phyloP scores from a whole-genome alignment of 2,329 filamentous ascomycete species.

The Didymella pomorum region DNA sequence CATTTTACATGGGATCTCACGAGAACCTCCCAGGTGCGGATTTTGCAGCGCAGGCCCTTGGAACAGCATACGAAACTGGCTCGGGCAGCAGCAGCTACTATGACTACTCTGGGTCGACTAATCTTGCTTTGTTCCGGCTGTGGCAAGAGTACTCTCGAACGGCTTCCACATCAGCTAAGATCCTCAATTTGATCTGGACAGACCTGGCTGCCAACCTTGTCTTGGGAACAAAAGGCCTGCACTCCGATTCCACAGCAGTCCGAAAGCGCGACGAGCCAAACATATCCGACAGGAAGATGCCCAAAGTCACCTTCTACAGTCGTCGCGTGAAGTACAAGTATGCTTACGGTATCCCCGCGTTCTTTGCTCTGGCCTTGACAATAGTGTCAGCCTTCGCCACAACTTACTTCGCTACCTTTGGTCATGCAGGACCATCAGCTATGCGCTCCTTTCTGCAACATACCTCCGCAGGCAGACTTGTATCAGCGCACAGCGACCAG shows the following conservation, averaged over 20 bases:
- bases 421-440: neutral
- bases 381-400: neutral
- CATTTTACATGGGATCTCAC: neutral
- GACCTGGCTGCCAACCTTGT: conserved; percentile 56
- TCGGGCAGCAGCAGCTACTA: no score
- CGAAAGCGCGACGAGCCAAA: conserved; percentile 19
- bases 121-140: conserved; percentile 52
- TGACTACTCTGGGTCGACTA: conserved; percentile 50
- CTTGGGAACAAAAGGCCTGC: conserved; percentile 48
- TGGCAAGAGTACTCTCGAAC: conserved; percentile 52
- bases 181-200: conserved; percentile 58
- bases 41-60: neutral
- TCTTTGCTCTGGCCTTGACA: neutral
- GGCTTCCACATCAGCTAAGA: conserved; percentile 39
- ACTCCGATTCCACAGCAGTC: conserved; percentile 42
- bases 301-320: neutral
- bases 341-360: neutral
- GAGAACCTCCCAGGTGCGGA: conserved; percentile 1
- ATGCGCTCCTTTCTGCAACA: conserved; percentile 4
- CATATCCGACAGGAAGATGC: neutral
- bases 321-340: conserved; percentile 1
- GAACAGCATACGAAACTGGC: neutral
- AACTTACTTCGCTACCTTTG: neutral
- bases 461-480: neutral
- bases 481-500: neutral